Conservation (phyloP, 257 asterid species). For the Primulina tabacum region DNA sequence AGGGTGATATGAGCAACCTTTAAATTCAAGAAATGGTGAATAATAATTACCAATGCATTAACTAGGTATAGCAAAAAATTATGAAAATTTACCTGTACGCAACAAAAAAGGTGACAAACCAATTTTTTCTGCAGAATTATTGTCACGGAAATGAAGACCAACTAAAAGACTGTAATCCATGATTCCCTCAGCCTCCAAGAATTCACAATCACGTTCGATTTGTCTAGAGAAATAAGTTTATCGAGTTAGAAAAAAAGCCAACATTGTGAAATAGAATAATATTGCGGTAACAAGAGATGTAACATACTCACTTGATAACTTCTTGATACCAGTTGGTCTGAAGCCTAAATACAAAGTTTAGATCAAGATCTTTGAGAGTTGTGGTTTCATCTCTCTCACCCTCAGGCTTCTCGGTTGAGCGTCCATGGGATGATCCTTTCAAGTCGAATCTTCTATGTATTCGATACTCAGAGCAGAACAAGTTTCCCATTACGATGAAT, state of each 20-base stretch:
- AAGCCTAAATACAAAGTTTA: conserved; percentile 58
- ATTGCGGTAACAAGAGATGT: neutral
- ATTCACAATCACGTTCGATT: conserved; percentile 72
- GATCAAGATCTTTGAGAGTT: conserved; percentile 83
- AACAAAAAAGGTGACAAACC: conserved; percentile 74
- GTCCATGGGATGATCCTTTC: conserved; percentile 84
- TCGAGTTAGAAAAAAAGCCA: conserved; percentile 12
- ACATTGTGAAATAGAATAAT: neutral
- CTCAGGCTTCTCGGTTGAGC: conserved; percentile 60
- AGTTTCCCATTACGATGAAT: conserved; percentile 79
- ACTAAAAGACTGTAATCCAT: conserved; percentile 89
- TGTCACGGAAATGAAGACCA: conserved; percentile 78
- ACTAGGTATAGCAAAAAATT: neutral
- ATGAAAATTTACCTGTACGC: conserved; percentile 58
- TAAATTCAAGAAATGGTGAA: conserved; percentile 1
- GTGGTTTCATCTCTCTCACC: conserved; percentile 74
- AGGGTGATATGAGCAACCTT: conserved; percentile 25
- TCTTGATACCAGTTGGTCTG: conserved; percentile 65
- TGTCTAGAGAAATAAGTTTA: conserved; percentile 39
- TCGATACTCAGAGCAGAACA: conserved; percentile 77
- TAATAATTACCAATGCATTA: neutral
- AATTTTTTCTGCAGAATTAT: conserved; percentile 45
- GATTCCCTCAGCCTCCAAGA: conserved; percentile 75
- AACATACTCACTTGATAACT: conserved; percentile 54
- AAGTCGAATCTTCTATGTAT: conserved; percentile 79